Conservation (phyloP, 1,284 basidiomycete species). For the Anthracocystis walkeri region DNA sequence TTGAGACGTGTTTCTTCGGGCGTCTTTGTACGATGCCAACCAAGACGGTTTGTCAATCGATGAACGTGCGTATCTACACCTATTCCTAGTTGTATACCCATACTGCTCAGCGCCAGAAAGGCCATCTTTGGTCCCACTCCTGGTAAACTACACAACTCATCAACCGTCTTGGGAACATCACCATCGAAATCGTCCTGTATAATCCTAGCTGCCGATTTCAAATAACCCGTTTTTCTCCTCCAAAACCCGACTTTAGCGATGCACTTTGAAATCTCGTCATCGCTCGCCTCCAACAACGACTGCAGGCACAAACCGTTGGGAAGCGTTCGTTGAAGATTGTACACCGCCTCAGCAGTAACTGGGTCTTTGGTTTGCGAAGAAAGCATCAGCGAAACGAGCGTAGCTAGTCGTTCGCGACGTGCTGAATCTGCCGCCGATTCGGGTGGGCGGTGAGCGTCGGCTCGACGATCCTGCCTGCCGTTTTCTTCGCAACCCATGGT, state of each 20-base stretch:
- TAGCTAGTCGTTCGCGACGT: conserved; percentile 82
- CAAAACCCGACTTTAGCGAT: conserved; percentile 94
- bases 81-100: conserved; percentile 93
- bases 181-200: conserved; percentile 50
- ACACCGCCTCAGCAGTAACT: conserved; percentile 81
- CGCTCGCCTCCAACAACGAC: conserved; percentile 78
- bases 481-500: conserved; percentile 69
- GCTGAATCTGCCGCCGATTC: conserved; percentile 48
- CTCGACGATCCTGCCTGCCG: conserved; percentile 51
- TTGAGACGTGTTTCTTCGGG: conserved; percentile 80
- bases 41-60: conserved; percentile 88
- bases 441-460: conserved; percentile 38
- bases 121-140: conserved; percentile 70
- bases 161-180: conserved; percentile 60
- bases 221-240: conserved; percentile 80
- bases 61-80: conserved; percentile 97
- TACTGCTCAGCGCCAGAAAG: conserved; percentile 77
- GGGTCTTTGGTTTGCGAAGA: conserved; percentile 84
- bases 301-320: conserved; percentile 82
- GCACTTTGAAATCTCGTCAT: conserved; percentile 76
- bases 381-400: conserved; percentile 92
- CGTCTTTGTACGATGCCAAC: conserved; percentile 90
- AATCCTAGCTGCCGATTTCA: conserved; percentile 54
- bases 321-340: conserved; percentile 79
- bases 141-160: conserved; percentile 60